Percentiles rank a stretch among this genome's conserved stretches.
These are phyloP conservation scores for Phaeophleospora eucalypticola DNA, from an alignment of 2,329 filamentous ascomycete genomes.

Conservation along the genomic window DNA sequence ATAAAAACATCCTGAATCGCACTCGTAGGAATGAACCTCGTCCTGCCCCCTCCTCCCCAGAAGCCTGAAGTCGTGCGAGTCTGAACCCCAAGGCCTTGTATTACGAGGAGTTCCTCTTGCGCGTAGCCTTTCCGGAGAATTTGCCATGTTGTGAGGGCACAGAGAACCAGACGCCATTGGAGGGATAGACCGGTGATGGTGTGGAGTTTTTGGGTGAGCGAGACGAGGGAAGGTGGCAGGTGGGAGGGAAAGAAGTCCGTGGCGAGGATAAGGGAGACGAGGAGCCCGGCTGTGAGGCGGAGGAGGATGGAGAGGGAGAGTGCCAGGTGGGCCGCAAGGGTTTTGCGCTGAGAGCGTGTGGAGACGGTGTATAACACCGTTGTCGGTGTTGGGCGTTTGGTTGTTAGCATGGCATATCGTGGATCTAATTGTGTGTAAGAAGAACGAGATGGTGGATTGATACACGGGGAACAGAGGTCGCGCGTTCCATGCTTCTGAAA, in stretches of 20 bases:
- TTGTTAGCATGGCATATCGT: constrained; percentile 31
- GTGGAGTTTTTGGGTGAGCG: constrained; percentile 19
- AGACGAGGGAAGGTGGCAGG: constrained; percentile 26
- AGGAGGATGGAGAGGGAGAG: constrained; percentile 39
- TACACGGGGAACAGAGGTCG: neutral
- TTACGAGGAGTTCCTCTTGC: constrained; percentile 82
- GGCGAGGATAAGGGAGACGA: neutral
- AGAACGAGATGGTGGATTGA: neutral
- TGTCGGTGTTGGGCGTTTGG: constrained; percentile 59
- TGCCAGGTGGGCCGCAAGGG: constrained; percentile 42
- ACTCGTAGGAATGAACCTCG: constrained; percentile 82
- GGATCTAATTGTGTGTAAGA: neutral
- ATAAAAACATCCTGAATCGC: constrained; percentile 91
- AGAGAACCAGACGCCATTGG: constrained; percentile 39
- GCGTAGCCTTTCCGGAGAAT: constrained; percentile 31
- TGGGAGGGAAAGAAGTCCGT: constrained; percentile 10
- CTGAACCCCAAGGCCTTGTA: constrained; percentile 86
- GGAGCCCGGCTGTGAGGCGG: constrained; percentile 33
- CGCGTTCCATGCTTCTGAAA: neutral
- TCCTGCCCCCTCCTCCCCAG: constrained; percentile 53
- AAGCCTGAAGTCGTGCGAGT: constrained; percentile 72
- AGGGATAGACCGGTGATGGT: constrained; percentile 36
- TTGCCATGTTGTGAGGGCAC: constrained; percentile 22
- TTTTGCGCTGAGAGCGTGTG: constrained; percentile 58
- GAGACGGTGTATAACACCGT: constrained; percentile 92